Percentiles rank a stretch among this genome's conserved stretches.
Evolutionary conservation across 352 stramenopile genomes (phyloP).

Genomic region (Lagenidium giganteum): DNA sequence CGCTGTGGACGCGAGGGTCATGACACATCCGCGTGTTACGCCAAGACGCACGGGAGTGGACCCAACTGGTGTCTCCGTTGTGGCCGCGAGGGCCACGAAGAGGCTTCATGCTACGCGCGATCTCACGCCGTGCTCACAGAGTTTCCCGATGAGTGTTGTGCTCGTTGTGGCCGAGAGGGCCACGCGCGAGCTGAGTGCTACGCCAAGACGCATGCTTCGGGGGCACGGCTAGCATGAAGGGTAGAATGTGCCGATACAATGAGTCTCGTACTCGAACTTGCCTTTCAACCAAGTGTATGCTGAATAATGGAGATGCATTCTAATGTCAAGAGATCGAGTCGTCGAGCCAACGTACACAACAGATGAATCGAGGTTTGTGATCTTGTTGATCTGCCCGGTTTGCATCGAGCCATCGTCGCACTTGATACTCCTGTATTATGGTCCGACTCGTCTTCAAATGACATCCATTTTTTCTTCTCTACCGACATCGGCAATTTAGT

Average conservation of each 20-base stretch:
- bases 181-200: constrained; percentile 4
- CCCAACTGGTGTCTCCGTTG: constrained; percentile 12
- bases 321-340: constrained; percentile 3
- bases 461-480: constrained; percentile 4
- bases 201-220: constrained; percentile 7
- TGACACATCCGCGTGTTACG: constrained; percentile 8
- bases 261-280: constrained; percentile 2
- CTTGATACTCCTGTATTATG: background rate
- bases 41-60: constrained; percentile 9
- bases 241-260: constrained; percentile 2
- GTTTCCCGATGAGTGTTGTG: constrained; percentile 4
- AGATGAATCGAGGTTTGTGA: constrained; percentile 3
- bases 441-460: constrained; percentile 3
- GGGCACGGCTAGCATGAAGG: constrained; percentile 3
- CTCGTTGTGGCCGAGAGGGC: constrained; percentile 10
- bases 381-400: constrained; percentile 1
- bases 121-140: constrained; percentile 6
- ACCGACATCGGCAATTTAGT: background rate
- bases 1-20: constrained; percentile 11
- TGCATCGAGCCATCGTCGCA: constrained; percentile 1
- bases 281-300: background rate
- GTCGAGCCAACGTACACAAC: constrained; percentile 1
- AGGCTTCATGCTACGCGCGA: constrained; percentile 11
- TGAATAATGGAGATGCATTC: constrained; percentile 2
- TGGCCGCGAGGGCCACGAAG: constrained; percentile 9